Evolutionary conservation across 2,329 filamentous ascomycete species (phyloP).

Genomic region (Claviceps maximensis): DNA sequence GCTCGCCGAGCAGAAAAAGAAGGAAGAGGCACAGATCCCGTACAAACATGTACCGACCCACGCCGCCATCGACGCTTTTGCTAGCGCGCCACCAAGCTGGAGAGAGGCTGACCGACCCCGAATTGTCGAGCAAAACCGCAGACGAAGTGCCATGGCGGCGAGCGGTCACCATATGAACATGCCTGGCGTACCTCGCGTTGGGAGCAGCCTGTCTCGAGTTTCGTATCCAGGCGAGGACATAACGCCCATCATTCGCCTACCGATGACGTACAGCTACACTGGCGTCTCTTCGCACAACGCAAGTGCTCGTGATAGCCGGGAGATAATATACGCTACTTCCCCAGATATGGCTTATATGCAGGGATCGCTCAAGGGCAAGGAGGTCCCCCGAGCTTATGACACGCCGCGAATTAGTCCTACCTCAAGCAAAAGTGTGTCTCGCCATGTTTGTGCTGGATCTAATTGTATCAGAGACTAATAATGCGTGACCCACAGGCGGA

Average conservation of each 20-base stretch:
- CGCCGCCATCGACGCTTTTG: constrained; percentile 44
- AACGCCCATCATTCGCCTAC: constrained; percentile 25
- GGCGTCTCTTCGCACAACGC: constrained; percentile 20
- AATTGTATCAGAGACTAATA: neutral
- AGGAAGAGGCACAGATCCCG: constrained; percentile 23
- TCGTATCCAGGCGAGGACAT: constrained; percentile 31
- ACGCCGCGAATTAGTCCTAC: constrained; percentile 22
- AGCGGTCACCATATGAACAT: constrained; percentile 25
- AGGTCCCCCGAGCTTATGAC: constrained; percentile 22
- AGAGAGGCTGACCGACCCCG: constrained; percentile 30
- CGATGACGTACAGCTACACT: constrained; percentile 30
- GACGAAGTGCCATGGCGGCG: constrained; percentile 34
- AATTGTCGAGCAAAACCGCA: constrained; percentile 37
- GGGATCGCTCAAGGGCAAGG: constrained; percentile 29
- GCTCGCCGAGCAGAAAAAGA: constrained; percentile 32
- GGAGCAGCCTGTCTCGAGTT: constrained; percentile 33
- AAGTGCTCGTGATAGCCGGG: constrained; percentile 15
- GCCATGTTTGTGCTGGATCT: neutral
- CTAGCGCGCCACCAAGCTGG: constrained; percentile 39
- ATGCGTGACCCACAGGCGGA: constrained; percentile 1
- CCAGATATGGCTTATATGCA: constrained; percentile 13
- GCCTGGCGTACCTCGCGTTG: constrained; percentile 29
- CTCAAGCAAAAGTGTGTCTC: constrained; percentile 21
- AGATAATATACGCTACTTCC: constrained; percentile 19
- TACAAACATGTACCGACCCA: constrained; percentile 51